A percentile compares a stretch with the other conserved stretches of the same genome.
These are phyloP conservation scores for Ogataea ganodermae DNA, from an alignment of 805 yeast species.

Conservation along the genomic window DNA sequence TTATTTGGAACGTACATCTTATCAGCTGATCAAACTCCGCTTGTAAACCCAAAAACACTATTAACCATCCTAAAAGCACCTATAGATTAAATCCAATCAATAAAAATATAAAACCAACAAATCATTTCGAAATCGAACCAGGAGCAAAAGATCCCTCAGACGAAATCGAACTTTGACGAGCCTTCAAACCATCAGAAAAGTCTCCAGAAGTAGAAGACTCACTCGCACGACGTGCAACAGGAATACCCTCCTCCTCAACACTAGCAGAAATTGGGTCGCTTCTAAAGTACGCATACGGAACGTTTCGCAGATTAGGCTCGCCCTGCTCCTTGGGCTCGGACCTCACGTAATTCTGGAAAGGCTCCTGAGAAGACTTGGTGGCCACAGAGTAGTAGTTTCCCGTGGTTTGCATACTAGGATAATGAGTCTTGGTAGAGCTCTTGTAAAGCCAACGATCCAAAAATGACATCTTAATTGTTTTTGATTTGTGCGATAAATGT, in stretches of 20 bases:
- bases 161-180: too few species aligned
- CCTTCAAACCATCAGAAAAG: too few species aligned
- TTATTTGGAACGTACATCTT: too few species aligned
- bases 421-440: conserved; percentile 18
- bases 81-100: too few species aligned
- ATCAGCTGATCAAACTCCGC: too few species aligned
- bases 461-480: conserved; percentile 30
- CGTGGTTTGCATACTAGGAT: conserved; percentile 26
- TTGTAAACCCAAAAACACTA: too few species aligned
- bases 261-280: conserved; percentile 8
- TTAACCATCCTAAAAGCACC: too few species aligned
- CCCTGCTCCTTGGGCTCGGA: conserved; percentile 13
- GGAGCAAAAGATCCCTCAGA: too few species aligned
- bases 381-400: conserved; percentile 27
- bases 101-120: too few species aligned
- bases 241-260: conserved; percentile 3
- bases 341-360: conserved; percentile 11
- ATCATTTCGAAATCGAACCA: too few species aligned
- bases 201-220: too few species aligned
- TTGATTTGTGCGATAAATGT: neutral
- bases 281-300: conserved; percentile 33
- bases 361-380: conserved; percentile 16
- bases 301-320: conserved; percentile 34
- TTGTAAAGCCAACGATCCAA: conserved; percentile 39
- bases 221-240: conserved; percentile 6